A percentile compares a stretch with the other conserved stretches of the same genome.
Evolutionary conservation across 2,329 filamentous ascomycete genomes (phyloP).

Genomic region (Westerdykella aurantiaca): DNA sequence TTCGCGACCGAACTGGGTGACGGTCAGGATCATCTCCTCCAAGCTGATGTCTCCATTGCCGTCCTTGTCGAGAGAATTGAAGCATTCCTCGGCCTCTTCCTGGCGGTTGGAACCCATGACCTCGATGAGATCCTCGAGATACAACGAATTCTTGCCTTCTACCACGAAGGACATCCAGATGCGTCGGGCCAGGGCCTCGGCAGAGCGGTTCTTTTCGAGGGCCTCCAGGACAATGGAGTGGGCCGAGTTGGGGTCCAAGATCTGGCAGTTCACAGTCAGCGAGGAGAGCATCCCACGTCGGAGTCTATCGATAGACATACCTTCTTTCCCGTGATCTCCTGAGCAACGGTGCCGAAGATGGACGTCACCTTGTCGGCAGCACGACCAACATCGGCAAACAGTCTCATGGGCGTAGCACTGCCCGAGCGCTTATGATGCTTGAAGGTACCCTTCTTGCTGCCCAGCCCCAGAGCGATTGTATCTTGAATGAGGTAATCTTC

Average conservation of each 20-base stretch:
- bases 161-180: conserved; percentile 98
- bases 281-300: no score
- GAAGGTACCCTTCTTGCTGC: conserved; percentile 47
- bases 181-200: conserved; percentile 86
- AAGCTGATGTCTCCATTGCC: conserved; percentile 90
- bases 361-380: conserved; percentile 91
- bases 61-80: conserved; percentile 74
- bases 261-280: no score
- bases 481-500: conserved; percentile 92
- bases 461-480: conserved; percentile 56
- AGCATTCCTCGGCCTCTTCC: conserved; percentile 79
- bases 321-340: conserved; percentile 93
- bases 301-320: no score
- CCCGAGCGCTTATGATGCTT: conserved; percentile 49
- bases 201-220: conserved; percentile 74
- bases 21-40: conserved; percentile 88
- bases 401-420: conserved; percentile 67
- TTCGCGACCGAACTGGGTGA: conserved; percentile 77
- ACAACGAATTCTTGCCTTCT: conserved; percentile 76
- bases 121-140: conserved; percentile 74
- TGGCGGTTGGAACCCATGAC: conserved; percentile 73
- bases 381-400: conserved; percentile 66
- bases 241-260: conserved; percentile 86
- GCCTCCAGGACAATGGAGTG: conserved; percentile 87
- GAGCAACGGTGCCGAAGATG: conserved; percentile 85